These are phyloP conservation scores for Lepidium sativum DNA, from an alignment of 345 rosid species.

Conservation along the genomic window DNA sequence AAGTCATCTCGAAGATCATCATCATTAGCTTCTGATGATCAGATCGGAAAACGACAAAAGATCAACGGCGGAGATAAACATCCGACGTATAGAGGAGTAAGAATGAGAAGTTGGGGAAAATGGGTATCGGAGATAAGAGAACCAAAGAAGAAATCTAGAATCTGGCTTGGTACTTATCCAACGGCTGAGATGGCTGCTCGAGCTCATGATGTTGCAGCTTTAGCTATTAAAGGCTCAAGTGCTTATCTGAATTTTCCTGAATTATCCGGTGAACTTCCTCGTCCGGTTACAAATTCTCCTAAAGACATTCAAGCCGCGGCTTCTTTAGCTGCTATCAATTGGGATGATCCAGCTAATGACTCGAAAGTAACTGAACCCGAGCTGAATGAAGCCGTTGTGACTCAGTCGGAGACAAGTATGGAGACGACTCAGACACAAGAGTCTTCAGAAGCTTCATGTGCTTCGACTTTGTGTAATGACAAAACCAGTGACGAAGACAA, in stretches of 20 bases:
- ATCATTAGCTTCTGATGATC: not conserved
- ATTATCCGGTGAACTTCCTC: conserved; percentile 40
- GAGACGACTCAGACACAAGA: conserved; percentile 22
- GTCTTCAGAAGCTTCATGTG: conserved; percentile 29
- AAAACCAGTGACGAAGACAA: conserved; percentile 44
- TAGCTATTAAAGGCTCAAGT: conserved; percentile 60
- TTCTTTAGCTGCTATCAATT: conserved; percentile 33
- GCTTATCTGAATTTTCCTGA: conserved; percentile 65
- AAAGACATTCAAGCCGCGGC: conserved; percentile 58
- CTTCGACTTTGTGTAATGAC: conserved; percentile 13
- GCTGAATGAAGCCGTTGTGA: conserved; percentile 22
- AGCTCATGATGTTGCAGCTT: conserved; percentile 72
- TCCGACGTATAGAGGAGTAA: conserved; percentile 56
- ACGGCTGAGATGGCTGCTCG: conserved; percentile 84
- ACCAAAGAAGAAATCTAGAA: conserved; percentile 71
- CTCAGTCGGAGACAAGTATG: conserved; percentile 6
- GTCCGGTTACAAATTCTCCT: conserved; percentile 41
- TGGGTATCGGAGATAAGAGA: conserved; percentile 85
- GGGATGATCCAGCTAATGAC: conserved; percentile 7
- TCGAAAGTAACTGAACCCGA: conserved; percentile 19
- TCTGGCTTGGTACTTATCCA: conserved; percentile 75
- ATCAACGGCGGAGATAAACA: conserved; percentile 28
- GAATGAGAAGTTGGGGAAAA: conserved; percentile 87
- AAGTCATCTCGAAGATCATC: conserved; percentile 30
- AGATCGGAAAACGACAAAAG: conserved; percentile 22